Evolutionary conservation across 192 early-diverging fungal species (phyloP).

Genomic region (Mortierella alpina): DNA sequence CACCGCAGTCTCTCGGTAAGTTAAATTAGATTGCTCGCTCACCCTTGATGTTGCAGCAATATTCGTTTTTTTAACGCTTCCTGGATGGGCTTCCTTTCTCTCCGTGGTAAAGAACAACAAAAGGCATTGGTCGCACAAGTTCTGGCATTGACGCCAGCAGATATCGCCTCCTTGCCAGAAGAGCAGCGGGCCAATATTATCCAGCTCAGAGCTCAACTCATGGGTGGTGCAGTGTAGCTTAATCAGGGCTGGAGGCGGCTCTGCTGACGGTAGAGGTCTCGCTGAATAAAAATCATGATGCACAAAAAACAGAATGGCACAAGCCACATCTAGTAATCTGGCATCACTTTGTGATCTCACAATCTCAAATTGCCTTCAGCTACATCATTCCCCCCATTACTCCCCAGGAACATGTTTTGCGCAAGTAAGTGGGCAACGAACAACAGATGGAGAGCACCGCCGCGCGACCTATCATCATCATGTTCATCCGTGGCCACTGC

Average conservation of each 20-base stretch:
- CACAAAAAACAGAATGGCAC: not conserved
- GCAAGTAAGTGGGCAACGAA: constrained; percentile 41
- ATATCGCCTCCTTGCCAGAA: constrained; percentile 81
- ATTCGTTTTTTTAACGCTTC: not conserved
- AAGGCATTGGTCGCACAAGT: constrained; percentile 83
- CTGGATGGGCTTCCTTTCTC: constrained; percentile 1
- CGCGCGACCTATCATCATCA: not conserved
- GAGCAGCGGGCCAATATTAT: constrained; percentile 81
- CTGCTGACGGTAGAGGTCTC: not conserved
- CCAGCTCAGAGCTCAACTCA: constrained; percentile 56
- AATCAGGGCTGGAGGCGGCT: not conserved
- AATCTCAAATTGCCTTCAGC: not conserved
- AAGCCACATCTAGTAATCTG: not conserved
- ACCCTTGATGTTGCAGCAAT: not conserved
- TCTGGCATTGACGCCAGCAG: constrained; percentile 81
- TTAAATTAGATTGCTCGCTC: not conserved
- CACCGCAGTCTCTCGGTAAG: constrained; percentile 23
- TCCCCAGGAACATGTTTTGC: constrained; percentile 53
- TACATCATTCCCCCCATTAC: not conserved
- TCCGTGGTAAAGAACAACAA: constrained; percentile 65
- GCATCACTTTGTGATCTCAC: not conserved
- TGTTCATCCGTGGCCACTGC: too few species aligned
- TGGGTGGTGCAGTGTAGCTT: constrained; percentile 23
- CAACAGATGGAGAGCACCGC: not conserved
- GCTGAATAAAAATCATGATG: not conserved